A percentile compares a stretch with the other conserved stretches of the same genome.
phyloP scores from a whole-genome alignment of 257 asterid genomes.

The Parsonsia alboflavescens region DNA sequence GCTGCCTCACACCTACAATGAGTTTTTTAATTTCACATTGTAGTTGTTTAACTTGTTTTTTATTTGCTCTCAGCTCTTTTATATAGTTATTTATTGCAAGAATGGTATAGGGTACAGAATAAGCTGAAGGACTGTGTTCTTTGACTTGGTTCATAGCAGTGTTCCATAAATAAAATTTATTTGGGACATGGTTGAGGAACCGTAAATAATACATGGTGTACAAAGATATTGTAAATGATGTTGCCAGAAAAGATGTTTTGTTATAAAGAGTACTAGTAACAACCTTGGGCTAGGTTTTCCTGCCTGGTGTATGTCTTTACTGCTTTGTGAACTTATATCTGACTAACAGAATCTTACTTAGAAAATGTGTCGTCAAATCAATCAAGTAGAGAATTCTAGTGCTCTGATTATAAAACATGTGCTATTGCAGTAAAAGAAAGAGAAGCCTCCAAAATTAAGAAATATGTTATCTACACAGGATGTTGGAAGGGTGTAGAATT shows the following conservation, averaged over 20 bases:
- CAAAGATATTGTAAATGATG: not conserved
- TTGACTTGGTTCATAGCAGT: not conserved
- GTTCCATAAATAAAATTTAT: not conserved
- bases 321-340: not conserved
- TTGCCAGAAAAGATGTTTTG: not conserved
- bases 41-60: not conserved
- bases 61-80: not conserved
- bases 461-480: not conserved
- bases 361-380: not conserved
- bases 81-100: not conserved
- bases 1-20: too few species aligned
- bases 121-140: not conserved
- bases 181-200: not conserved
- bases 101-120: not conserved
- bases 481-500: not conserved
- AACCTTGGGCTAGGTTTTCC: constrained; percentile 3
- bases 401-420: not conserved
- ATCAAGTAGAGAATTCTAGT: too few species aligned
- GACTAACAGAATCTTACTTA: not conserved
- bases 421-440: not conserved
- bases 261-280: not conserved
- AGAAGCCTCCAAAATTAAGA: not conserved
- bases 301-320: not conserved
- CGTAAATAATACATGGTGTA: not conserved
- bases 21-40: not conserved